Evolutionary conservation across 2,329 filamentous ascomycete genomes (phyloP), one percentile per base, ranked within the genome.

Genomic region (Penicillium sp.): DNA sequence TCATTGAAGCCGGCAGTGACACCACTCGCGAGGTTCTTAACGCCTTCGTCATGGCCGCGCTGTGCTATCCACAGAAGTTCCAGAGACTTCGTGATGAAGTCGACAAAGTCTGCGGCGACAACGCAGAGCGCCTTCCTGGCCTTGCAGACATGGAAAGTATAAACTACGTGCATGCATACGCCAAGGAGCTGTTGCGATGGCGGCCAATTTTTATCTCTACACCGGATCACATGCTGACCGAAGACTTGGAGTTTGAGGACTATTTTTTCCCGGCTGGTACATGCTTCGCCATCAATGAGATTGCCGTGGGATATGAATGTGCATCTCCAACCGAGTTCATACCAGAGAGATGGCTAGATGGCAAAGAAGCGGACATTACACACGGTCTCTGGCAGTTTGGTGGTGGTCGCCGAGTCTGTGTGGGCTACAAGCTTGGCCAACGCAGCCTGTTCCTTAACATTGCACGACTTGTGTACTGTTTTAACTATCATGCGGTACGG

Each of bases 1-100:
- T 78, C 9, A 68, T 80, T 18, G 73, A 73, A 55, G 77, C 77
- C 0, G 77, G 77, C 6, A 71, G 67, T 28, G 77, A 80, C 59
- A 80, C 72, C 4, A 74, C 75, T 1, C 66, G 75, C n/a, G 67
- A 73, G 59, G 65, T 65, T 1, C 51, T 74, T 33, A 69, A 72
- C 33, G 65, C 65, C 16, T 69, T 73, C 30, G 63, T 62, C 2
- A 68, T 70, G 61, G 63, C 69, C 3, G 62, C 63, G 5, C 42
- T 68, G 2, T 64, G 59, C 57, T 16, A 64, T 43, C 65, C 68
- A 3, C 63, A 68, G 1, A 59, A 55, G 16, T 60, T 65, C 18
- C 56, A 59, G 1, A 65, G 62, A 40, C 64, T 65, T 12, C 58
- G 68, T 20, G 57, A 60, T 16, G 47, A 50, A 16, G 20, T 50